A percentile compares a stretch with the other conserved stretches of the same genome.
Conservation (phyloP, 768 basidiomycete genomes). For the Lentinula sp. region DNA sequence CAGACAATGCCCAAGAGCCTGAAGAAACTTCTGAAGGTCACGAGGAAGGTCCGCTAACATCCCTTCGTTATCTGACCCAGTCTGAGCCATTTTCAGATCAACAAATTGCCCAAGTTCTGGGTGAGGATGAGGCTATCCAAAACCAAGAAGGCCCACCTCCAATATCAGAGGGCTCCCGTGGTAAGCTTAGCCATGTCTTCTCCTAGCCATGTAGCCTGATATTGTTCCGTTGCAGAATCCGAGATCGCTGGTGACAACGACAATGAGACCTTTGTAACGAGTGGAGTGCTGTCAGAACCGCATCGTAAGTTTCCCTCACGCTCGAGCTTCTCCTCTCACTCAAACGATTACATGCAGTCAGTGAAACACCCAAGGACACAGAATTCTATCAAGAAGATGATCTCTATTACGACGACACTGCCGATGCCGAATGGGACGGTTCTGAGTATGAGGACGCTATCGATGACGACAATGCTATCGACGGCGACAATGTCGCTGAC, state of each 20-base stretch:
- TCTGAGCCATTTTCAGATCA: not conserved
- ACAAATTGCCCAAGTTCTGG: not conserved
- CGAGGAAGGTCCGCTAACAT: not conserved
- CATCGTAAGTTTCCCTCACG: not conserved
- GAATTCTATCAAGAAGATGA: not conserved
- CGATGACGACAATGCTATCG: not conserved
- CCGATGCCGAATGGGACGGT: slow-evolving; percentile 3
- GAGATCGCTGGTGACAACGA: not conserved
- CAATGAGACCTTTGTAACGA: not conserved
- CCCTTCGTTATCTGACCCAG: not conserved
- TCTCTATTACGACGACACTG: slow-evolving; percentile 3
- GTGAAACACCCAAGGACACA: not conserved
- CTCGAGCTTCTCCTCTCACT: not conserved
- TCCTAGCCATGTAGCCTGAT: not conserved
- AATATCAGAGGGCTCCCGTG: not conserved
- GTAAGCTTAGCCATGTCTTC: not conserved
- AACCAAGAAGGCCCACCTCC: not conserved
- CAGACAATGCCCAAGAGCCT: not conserved
- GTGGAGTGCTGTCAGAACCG: not conserved
- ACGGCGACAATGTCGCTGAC: not conserved
- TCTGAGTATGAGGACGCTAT: slow-evolving; percentile 2
- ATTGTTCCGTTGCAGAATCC: not conserved
- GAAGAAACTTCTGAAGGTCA: slow-evolving; percentile 3
- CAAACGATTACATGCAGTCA: not conserved
- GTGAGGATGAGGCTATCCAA: not conserved